Evolutionary conservation across 768 basidiomycete species (phyloP).

Genomic region (Serpula lacrymans): DNA sequence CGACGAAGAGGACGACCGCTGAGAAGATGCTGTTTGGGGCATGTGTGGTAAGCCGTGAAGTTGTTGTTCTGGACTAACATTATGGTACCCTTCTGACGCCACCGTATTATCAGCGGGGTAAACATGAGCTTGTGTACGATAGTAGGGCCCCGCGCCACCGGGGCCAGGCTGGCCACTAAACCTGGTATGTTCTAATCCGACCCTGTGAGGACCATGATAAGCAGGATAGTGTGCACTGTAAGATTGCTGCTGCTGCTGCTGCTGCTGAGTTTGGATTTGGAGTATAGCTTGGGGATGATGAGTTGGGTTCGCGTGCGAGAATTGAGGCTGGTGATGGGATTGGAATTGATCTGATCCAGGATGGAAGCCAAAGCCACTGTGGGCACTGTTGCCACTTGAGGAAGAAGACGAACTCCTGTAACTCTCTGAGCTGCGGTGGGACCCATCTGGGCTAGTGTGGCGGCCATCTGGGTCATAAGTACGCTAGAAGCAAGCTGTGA

Average conservation of each 20-base stretch:
- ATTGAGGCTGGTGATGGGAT: conserved; percentile 4
- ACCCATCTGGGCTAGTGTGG: conserved; percentile 20
- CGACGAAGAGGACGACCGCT: conserved; percentile 12
- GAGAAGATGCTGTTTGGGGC: conserved; percentile 7
- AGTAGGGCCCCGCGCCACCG: conserved; percentile 9
- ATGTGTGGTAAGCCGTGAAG: conserved; percentile 8
- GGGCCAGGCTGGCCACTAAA: conserved; percentile 13
- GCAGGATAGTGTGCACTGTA: conserved; percentile 25
- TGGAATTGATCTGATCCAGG: conserved; percentile 6
- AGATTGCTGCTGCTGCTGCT: conserved; percentile 5
- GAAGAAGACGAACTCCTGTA: conserved; percentile 25
- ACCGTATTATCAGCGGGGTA: conserved; percentile 10
- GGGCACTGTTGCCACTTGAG: conserved; percentile 14
- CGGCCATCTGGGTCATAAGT: conserved; percentile 16
- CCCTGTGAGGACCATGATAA: conserved; percentile 17
- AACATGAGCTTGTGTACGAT: conserved; percentile 11
- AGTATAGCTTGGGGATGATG: conserved; percentile 13
- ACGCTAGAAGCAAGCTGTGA: too few species aligned
- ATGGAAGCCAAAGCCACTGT: too few species aligned
- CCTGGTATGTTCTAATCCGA: conserved; percentile 18
- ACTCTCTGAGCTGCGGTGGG: conserved; percentile 20
- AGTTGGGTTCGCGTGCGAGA: too few species aligned
- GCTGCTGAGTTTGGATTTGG: conserved; percentile 1
- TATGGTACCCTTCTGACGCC: conserved; percentile 14
- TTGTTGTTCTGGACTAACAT: background rate